Conservation (phyloP, 495 filamentous ascomycete genomes). For the Xeromyces bisporus region DNA sequence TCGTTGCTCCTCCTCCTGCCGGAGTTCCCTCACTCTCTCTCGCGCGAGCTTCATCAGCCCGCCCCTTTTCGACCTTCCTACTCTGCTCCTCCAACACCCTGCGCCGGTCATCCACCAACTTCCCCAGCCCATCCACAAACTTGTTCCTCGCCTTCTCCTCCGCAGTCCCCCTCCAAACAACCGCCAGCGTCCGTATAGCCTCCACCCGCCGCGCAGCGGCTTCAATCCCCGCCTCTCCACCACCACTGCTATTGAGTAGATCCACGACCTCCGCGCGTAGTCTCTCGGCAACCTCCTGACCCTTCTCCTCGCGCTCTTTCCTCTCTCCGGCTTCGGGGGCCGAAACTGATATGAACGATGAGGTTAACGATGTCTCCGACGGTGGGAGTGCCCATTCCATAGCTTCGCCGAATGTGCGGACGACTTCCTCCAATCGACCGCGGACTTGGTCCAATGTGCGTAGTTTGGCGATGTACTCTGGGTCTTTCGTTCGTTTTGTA, state of each 20-base stretch:
- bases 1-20: not conserved
- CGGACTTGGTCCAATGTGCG: conserved; percentile 73
- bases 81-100: conserved; percentile 36
- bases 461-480: conserved; percentile 56
- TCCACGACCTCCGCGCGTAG: conserved; percentile 54
- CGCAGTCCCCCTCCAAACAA: conserved; percentile 83
- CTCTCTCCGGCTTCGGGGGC: conserved; percentile 49
- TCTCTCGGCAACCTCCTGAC: conserved; percentile 50
- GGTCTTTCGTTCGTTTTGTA: conserved; percentile 24
- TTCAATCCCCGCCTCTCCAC: conserved; percentile 32
- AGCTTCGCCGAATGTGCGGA: conserved; percentile 78
- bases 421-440: conserved; percentile 63
- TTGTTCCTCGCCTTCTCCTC: conserved; percentile 73
- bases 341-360: conserved; percentile 67
- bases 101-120: conserved; percentile 38
- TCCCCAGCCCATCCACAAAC: conserved; percentile 64
- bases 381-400: conserved; percentile 87
- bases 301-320: conserved; percentile 58
- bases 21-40: too few species aligned
- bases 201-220: conserved; percentile 55
- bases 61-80: too few species aligned
- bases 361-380: conserved; percentile 51
- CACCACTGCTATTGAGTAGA: conserved; percentile 38
- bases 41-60: too few species aligned
- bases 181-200: conserved; percentile 49